Evolutionary conservation across 352 stramenopile genomes (phyloP).

Genomic region (Phytophthora melonis): DNA sequence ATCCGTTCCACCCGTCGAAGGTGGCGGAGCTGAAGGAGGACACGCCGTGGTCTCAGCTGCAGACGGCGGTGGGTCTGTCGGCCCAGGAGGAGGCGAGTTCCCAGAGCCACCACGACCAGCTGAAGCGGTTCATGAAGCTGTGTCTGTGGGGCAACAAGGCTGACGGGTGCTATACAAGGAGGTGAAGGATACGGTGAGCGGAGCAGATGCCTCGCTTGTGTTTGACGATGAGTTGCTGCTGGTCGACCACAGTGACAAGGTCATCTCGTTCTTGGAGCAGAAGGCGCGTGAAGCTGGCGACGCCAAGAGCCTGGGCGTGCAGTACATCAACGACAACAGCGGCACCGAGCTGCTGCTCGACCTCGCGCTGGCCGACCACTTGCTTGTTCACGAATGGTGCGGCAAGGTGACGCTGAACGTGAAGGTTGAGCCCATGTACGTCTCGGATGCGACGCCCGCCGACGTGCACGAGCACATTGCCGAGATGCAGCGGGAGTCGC

Average conservation of each 20-base stretch:
- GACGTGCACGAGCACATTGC: slow-evolving; percentile 72
- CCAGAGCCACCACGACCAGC: slow-evolving; percentile 42
- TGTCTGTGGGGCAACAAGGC: slow-evolving; percentile 78
- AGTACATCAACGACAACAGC: slow-evolving; percentile 82
- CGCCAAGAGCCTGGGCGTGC: slow-evolving; percentile 27
- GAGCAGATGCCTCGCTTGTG: slow-evolving; percentile 52
- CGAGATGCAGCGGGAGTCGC: slow-evolving; percentile 50
- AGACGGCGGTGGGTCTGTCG: slow-evolving; percentile 48
- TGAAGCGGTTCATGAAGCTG: slow-evolving; percentile 66
- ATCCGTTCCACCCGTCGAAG: slow-evolving; percentile 69
- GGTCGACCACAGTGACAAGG: slow-evolving; percentile 54
- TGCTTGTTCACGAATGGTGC: slow-evolving; percentile 59
- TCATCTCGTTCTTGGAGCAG: slow-evolving; percentile 47
- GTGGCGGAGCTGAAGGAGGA: slow-evolving; percentile 48
- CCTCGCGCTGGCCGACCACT: slow-evolving; percentile 63
- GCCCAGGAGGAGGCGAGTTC: slow-evolving; percentile 21
- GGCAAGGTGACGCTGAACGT: slow-evolving; percentile 65
- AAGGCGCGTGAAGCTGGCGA: not conserved
- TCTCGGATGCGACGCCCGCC: slow-evolving; percentile 65
- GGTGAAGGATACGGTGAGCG: slow-evolving; percentile 71
- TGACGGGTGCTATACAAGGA: slow-evolving; percentile 76
- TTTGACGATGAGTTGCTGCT: slow-evolving; percentile 66
- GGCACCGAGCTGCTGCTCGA: slow-evolving; percentile 74
- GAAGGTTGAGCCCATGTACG: slow-evolving; percentile 76
- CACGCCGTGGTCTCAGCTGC: slow-evolving; percentile 58